A percentile compares a stretch with the other conserved stretches of the same genome.
Conservation (phyloP, 140 eudicot species). For the Erigeron philadelphicus region DNA sequence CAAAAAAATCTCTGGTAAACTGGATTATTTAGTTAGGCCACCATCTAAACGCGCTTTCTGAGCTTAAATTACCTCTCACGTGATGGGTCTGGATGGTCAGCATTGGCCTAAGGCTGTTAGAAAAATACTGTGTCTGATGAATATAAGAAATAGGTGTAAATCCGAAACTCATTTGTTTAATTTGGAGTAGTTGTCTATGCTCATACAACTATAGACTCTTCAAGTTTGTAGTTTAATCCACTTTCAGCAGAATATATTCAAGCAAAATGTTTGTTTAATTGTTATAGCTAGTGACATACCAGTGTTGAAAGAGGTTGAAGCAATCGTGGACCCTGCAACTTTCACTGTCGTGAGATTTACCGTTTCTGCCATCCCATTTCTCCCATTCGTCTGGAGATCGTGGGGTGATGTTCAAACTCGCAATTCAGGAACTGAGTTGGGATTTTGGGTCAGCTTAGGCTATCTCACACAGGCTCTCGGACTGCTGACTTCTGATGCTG, state of each 20-base stretch:
- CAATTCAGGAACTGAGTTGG: conserved; percentile 78
- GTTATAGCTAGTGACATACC: conserved; percentile 75
- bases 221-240: background rate
- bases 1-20: too few relatives aligned
- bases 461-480: conserved; percentile 83
- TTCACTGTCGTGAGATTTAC: conserved; percentile 71
- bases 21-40: too few relatives aligned
- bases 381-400: conserved; percentile 65
- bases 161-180: background rate
- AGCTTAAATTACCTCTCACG: background rate
- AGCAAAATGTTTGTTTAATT: conserved; percentile 7
- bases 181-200: background rate
- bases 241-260: conserved; percentile 4
- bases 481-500: conserved; percentile 78
- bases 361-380: conserved; percentile 65
- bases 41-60: too few relatives aligned
- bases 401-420: conserved; percentile 50
- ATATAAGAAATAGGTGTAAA: background rate
- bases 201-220: background rate
- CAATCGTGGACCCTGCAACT: conserved; percentile 71
- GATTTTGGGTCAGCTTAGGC: conserved; percentile 87
- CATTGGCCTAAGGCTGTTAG: background rate
- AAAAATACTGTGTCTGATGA: background rate
- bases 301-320: conserved; percentile 78
- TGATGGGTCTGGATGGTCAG: background rate